These are phyloP conservation scores for Gynandropsis gynandra DNA, from an alignment of 345 rosid species.

Conservation along the genomic window DNA sequence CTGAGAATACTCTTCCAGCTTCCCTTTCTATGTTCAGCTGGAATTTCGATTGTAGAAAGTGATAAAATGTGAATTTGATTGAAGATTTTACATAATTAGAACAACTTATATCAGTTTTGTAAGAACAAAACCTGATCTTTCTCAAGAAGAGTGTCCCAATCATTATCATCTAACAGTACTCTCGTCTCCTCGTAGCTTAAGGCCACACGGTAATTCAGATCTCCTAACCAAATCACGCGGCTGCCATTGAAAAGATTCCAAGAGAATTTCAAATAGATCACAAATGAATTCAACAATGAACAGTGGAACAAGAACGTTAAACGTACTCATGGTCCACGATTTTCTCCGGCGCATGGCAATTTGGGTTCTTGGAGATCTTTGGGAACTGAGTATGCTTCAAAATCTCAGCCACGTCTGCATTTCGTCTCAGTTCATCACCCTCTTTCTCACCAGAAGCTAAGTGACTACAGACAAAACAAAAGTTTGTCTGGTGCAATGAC, in stretches of 20 bases:
- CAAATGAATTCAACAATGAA: neutral
- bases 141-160: conserved; percentile 74
- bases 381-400: conserved; percentile 65
- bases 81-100: neutral
- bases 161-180: conserved; percentile 53
- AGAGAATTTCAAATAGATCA: too few relatives aligned
- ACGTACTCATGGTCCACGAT: conserved; percentile 80
- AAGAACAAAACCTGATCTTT: conserved; percentile 71
- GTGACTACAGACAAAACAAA: conserved; percentile 93
- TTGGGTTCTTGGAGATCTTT: conserved; percentile 57
- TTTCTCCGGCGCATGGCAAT: conserved; percentile 53
- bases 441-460: conserved; percentile 97
- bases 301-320: neutral
- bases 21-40: conserved; percentile 83
- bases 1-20: conserved; percentile 77
- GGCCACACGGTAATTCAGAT: conserved; percentile 74
- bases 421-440: conserved; percentile 85
- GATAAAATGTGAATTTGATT: neutral
- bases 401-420: conserved; percentile 80
- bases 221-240: conserved; percentile 92
- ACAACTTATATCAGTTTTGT: neutral
- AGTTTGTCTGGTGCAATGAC: conserved; percentile 83
- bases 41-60: conserved; percentile 2
- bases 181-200: conserved; percentile 80
- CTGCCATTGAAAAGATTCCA: conserved; percentile 27